A percentile compares a stretch with the other conserved stretches of the same genome.
These are phyloP conservation scores for Litsea cubeba DNA, from an alignment of 164 flowering plant genomes.

Conservation along the genomic window DNA sequence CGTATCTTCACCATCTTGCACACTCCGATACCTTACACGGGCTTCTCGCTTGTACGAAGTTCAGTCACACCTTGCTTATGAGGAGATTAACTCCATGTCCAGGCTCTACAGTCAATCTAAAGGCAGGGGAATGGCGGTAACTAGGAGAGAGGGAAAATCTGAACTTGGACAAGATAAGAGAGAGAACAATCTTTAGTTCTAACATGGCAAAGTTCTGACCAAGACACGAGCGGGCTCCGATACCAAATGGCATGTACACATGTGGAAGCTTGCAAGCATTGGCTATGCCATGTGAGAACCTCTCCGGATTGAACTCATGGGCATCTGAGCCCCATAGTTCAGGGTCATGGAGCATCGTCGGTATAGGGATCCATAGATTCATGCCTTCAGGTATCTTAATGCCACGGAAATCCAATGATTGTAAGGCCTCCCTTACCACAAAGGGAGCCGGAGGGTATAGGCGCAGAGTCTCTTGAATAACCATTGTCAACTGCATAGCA, in stretches of 20 bases:
- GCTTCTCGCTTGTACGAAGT: too few species aligned
- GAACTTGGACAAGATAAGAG: conserved; percentile 27
- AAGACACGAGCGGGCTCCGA: conserved; percentile 31
- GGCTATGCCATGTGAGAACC: conserved; percentile 32
- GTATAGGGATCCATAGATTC: conserved; percentile 13
- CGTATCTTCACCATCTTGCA: too few species aligned
- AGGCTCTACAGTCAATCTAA: conserved; percentile 23
- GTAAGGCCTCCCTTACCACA: neutral
- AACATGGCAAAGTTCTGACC: conserved; percentile 41
- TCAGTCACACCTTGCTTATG: conserved; percentile 2
- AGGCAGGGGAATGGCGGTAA: conserved; percentile 29
- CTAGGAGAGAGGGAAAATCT: conserved; percentile 18
- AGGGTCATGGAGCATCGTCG: conserved; percentile 16
- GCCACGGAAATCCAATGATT: conserved; percentile 14
- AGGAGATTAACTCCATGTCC: conserved; percentile 16
- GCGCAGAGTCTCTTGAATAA: conserved; percentile 6
- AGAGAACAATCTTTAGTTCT: conserved; percentile 28
- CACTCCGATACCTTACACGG: too few species aligned
- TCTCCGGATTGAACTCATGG: conserved; percentile 33
- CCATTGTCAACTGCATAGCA: conserved; percentile 6
- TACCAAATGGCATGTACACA: conserved; percentile 27
- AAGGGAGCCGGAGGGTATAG: conserved; percentile 3
- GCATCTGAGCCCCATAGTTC: conserved; percentile 42
- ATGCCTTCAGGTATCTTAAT: conserved; percentile 24
- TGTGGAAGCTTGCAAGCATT: conserved; percentile 36